phyloP scores from a whole-genome alignment of 345 rosid species.

The Ceriops tagal region DNA sequence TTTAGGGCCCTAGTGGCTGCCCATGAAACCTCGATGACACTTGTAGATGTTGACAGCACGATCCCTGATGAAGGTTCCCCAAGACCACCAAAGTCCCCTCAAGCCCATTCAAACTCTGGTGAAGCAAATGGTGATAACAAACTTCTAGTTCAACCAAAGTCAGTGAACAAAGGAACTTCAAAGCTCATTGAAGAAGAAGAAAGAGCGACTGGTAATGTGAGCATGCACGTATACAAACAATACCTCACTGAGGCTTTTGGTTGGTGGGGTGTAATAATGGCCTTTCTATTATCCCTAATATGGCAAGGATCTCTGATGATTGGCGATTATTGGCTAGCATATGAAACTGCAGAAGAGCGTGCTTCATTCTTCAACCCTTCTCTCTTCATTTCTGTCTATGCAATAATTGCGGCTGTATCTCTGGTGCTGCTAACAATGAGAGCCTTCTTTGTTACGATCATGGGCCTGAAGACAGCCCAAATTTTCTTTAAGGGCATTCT shows the following conservation, averaged over 20 bases:
- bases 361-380: slow-evolving; percentile 49
- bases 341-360: slow-evolving; percentile 63
- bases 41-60: slow-evolving; percentile 56
- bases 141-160: slow-evolving; percentile 36
- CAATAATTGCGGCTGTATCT: slow-evolving; percentile 52
- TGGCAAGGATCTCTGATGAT: slow-evolving; percentile 89
- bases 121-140: slow-evolving; percentile 53
- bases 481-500: slow-evolving; percentile 71
- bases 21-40: slow-evolving; percentile 80
- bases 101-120: slow-evolving; percentile 27
- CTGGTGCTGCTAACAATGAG: slow-evolving; percentile 48
- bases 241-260: slow-evolving; percentile 87
- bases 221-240: slow-evolving; percentile 60
- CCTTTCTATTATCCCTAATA: slow-evolving; percentile 50
- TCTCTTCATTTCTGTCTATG: slow-evolving; percentile 59
- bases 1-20: slow-evolving; percentile 80
- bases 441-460: slow-evolving; percentile 43
- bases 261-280: slow-evolving; percentile 74
- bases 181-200: slow-evolving; percentile 87
- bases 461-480: slow-evolving; percentile 86
- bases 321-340: slow-evolving; percentile 89
- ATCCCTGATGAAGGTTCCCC: slow-evolving; percentile 36
- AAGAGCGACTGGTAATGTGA: slow-evolving; percentile 76
- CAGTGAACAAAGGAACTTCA: slow-evolving; percentile 44
- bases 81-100: slow-evolving; percentile 31